Evolutionary conservation across 805 yeast species (phyloP), one percentile per base, ranked within the genome.

Genomic region (Ogataea pilisensis): DNA sequence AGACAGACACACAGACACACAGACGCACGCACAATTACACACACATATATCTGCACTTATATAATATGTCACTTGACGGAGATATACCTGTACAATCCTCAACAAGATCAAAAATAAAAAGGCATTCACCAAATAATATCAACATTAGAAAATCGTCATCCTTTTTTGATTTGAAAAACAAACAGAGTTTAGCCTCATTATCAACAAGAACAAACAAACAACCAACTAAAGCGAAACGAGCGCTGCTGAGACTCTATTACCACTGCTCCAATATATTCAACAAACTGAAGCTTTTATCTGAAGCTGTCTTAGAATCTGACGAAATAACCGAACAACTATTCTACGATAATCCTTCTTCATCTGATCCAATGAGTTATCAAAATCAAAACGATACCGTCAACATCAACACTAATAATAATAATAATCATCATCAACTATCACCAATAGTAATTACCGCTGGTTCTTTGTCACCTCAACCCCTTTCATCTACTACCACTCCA

Each of bases 321-420:
- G 79, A 76, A 46, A 62, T 67, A 1, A 64, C 73, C 1, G 72
- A 69, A 37, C 77, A 74, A 31, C 58, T 79, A 11, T 80, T 80
- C 52, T 69, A 68, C 13, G 45, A 41, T 30, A 37, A 45, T 6
- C 43, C 40, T n/a, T 38, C 45, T 26, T 38, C 48, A 4, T 36
- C 49, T 13, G 39, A 8, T 21, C 34, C 8, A 41, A 39, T 26
- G 8, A 33, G 17, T 17, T 24, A 24, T 24, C 26, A 24, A 8
- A 8, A 8, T 8, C 26, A 24, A 24, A 24, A 24, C 26, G 26
- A 24, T 24, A 24, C 11, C 8, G 11, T 8, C 11, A 24, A 8
- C 11, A 8, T 11, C 8, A 11, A 24, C 11, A 11, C 11, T 24
- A 8, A 24, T 8, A 24, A 24, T 24, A 24, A 24, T 24, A 29